A percentile compares a stretch with the other conserved stretches of the same genome.
phyloP scores from a whole-genome alignment of 2,329 filamentous ascomycete species.

The Ceratocystis destructans region DNA sequence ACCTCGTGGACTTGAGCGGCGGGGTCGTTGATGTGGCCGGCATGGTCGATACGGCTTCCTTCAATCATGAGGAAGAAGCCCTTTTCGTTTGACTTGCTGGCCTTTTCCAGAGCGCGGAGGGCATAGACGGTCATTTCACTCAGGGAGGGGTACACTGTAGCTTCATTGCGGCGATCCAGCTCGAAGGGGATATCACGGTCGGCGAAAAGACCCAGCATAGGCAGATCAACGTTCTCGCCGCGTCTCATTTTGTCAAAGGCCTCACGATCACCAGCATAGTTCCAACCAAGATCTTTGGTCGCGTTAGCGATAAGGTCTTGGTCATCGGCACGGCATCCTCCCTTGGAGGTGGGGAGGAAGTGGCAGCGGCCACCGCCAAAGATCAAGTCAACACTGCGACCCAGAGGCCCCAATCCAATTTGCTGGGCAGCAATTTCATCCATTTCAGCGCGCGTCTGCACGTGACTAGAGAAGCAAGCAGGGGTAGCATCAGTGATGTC shows the following conservation, averaged over 20 bases:
- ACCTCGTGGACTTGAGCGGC: constrained; percentile 82
- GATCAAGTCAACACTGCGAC: constrained; percentile 79
- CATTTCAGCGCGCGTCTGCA: constrained; percentile 63
- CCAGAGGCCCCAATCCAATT: constrained; percentile 74
- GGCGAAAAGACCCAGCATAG: constrained; percentile 77
- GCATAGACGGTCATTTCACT: constrained; percentile 84
- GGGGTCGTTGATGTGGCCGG: constrained; percentile 73
- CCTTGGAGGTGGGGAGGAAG: constrained; percentile 69
- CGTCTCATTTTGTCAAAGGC: constrained; percentile 62
- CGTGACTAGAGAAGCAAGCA: constrained; percentile 86
- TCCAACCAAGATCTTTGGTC: constrained; percentile 62
- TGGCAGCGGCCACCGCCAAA: constrained; percentile 87
- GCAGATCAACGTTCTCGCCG: constrained; percentile 57
- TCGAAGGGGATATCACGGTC: constrained; percentile 77
- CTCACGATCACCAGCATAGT: constrained; percentile 56
- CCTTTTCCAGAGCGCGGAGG: constrained; percentile 62
- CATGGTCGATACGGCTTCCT: constrained; percentile 89
- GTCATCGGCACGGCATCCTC: constrained; percentile 70
- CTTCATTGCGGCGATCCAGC: constrained; percentile 69
- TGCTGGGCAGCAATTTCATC: constrained; percentile 89
- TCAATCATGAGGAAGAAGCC: constrained; percentile 99
- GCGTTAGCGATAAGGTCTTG: constrained; percentile 63
- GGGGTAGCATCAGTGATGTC: constrained; percentile 92
- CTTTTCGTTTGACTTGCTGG: constrained; percentile 70
- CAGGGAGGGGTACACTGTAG: constrained; percentile 71